A percentile compares a stretch with the other conserved stretches of the same genome.
Conservation (phyloP, 179 eudicot species). For the Beta lomatogona region DNA sequence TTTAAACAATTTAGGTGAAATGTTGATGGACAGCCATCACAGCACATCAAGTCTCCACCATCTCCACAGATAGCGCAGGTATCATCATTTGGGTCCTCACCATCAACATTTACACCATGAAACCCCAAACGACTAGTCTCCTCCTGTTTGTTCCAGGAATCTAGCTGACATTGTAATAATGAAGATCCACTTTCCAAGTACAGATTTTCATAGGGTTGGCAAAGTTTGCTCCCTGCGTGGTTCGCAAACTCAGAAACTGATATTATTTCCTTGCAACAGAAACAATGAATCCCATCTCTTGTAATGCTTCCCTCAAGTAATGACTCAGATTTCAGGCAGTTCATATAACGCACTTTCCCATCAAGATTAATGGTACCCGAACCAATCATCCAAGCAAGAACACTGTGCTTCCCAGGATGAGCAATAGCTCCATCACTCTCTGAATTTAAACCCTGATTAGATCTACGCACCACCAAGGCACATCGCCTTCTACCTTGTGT, state of each 20-base stretch:
- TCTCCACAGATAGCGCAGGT: conserved; percentile 94
- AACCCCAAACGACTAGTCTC: conserved; percentile 45
- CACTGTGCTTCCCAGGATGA: conserved; percentile 60
- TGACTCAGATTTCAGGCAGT: conserved; percentile 35
- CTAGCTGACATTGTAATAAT: conserved; percentile 57
- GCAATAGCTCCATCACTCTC: conserved; percentile 44
- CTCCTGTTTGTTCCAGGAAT: conserved; percentile 73
- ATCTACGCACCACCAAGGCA: conserved; percentile 66
- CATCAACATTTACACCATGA: conserved; percentile 58
- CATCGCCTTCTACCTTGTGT: conserved; percentile 52
- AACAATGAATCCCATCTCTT: conserved; percentile 76
- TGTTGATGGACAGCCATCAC: conserved; percentile 95
- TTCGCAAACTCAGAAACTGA: conserved; percentile 57
- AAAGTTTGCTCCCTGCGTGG: conserved; percentile 62
- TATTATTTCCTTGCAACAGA: conserved; percentile 58
- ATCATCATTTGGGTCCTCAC: conserved; percentile 90
- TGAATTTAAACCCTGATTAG: conserved; percentile 47
- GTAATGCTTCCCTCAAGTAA: conserved; percentile 66
- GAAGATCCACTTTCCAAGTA: conserved; percentile 63
- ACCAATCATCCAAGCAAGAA: conserved; percentile 93
- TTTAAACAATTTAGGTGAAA: conserved; percentile 80
- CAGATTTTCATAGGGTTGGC: conserved; percentile 51
- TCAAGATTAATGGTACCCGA: conserved; percentile 51
- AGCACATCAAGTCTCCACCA: conserved; percentile 95
- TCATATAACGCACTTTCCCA: conserved; percentile 60